phyloP scores from a whole-genome alignment of 768 basidiomycete species.

The Suillus subluteus region DNA sequence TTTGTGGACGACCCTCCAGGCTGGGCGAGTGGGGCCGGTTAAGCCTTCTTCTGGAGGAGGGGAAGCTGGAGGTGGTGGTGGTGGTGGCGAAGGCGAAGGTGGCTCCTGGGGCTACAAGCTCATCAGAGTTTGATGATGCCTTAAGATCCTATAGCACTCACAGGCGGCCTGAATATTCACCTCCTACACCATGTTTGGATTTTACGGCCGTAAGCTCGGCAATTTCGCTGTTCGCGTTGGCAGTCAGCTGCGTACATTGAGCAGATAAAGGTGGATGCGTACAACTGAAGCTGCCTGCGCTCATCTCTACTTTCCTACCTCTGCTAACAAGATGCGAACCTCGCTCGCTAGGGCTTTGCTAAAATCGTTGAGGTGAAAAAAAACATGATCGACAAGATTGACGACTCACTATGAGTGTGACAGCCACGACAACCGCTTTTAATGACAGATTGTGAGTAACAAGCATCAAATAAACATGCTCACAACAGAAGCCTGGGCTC shows the following conservation, averaged over 20 bases:
- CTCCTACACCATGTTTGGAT: slow-evolving; percentile 80
- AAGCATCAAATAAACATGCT: no score
- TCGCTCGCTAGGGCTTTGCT: slow-evolving; percentile 64
- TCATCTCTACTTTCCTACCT: slow-evolving; percentile 64
- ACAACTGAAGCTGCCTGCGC: slow-evolving; percentile 60
- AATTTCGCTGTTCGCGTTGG: slow-evolving; percentile 61
- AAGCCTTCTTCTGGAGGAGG: slow-evolving; percentile 54
- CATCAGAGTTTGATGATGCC: slow-evolving; percentile 11
- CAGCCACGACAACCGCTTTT: no score
- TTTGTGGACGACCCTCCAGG: slow-evolving; percentile 76
- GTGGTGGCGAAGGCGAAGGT: slow-evolving; percentile 23
- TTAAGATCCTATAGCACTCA: slow-evolving; percentile 28
- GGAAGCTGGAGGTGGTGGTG: slow-evolving; percentile 42
- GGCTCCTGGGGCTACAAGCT: slow-evolving; percentile 37
- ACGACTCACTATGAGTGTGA: no score
- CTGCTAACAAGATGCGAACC: slow-evolving; percentile 62
- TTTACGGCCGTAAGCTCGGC: slow-evolving; percentile 83
- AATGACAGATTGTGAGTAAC: no score
- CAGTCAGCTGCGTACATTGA: not conserved
- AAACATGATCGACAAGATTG: no score
- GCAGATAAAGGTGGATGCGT: slow-evolving; percentile 18
- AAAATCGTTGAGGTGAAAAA: slow-evolving; percentile 53
- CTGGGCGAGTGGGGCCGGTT: slow-evolving; percentile 59
- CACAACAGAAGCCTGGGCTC: no score
- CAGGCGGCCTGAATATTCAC: slow-evolving; percentile 71